Base-by-base conservation (phyloP, 1,139 yeast genomes). In the Schwanniomyces etchellsii region DNA sequence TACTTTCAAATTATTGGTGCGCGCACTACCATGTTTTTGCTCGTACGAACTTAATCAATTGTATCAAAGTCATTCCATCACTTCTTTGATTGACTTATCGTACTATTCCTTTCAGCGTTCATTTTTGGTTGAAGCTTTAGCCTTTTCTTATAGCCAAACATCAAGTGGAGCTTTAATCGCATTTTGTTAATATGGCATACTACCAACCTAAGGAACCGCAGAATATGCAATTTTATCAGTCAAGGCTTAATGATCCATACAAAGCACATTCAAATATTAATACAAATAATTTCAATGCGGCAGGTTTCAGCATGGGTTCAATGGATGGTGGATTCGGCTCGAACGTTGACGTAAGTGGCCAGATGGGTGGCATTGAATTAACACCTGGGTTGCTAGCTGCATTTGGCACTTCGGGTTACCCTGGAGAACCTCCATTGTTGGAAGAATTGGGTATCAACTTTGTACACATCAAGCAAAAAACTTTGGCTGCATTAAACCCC, bases 401-500 rank as follows among this genome's bases (percentile, higher is more conserved):
- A 0, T 81, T 93, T 50, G 88, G 96, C 2, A 83, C 96, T 0
- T 70, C 84, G 1, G 98, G 99, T 1, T 91, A 91, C 51, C 79
- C 95, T 0, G 93, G 89, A 16, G 99, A 91, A 53, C 93, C 95
- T 0, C 91, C 97, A 1, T 63, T 91, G 32, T 64, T 91, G 32
- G 95, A 91, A 52, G 99, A 91, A 52, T 61, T 91, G 25, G 99
- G 97, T 1, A 85, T 93, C 49, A 89, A 91, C 55, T 91, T 93
- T 50, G 73, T 70, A 29, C 97, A 91, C 52, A 91, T 91, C 44
- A 76, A 81, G 45, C 70, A 77, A 29, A 88, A 91, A 64, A 91
- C 98, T 0, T 60, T 78, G 51, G 85, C 93, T 3, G 98, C 88
- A 14, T 70, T 91, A 50, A 82, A 81, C 45, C 95, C 95, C 3